Base-by-base conservation (phyloP, 2,329 filamentous ascomycete species). In the Fusarium proliferatum region DNA sequence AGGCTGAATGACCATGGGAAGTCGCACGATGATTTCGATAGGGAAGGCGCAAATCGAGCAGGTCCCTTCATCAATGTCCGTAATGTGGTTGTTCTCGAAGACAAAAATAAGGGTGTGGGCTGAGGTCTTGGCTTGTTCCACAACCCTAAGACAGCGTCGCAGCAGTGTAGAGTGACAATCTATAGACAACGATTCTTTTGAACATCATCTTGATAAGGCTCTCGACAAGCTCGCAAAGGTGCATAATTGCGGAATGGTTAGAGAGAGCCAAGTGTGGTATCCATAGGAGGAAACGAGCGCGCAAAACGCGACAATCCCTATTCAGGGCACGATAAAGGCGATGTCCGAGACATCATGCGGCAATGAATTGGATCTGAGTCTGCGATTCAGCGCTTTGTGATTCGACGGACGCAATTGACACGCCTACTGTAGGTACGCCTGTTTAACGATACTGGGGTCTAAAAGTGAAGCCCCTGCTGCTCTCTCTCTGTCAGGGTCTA, bases 51-150 rank as follows among this genome's bases (percentile, higher is more conserved):
- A 30, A 17, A 48, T 38, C 36, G 38, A 65, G 36, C 30, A 28
- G 39, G 28, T 43, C 19, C 16, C 30, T 48, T 36, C 28, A 9
- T 48, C 28, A 16, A 28, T 21, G 43, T n/a, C 33, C 33, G 9
- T 34, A 23, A 28, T 38, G 30, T 30, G 42, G 12, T 36, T 52
- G 41, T 28, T 56, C n/a, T 26, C 23, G 45, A 61, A 70, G 34
- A 60, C 61, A 66, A 62, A 67, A 63, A 53, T 43, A 53, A 64
- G 61, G 38, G 26, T 59, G 59, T 43, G 43, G 65, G 64, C 51
- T 58, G 61, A 64, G 65, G 57, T 53, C n/a, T 43, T 63, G 55
- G 62, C 68, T 58, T 73, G 69, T 76, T 61, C 55, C 66, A 67
- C 69, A 53, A 59, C 63, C 69, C 60, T 23, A 52, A 73, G 55